Conservation (phyloP, 73 alveolate genomes). For the Urostyla sp. region DNA sequence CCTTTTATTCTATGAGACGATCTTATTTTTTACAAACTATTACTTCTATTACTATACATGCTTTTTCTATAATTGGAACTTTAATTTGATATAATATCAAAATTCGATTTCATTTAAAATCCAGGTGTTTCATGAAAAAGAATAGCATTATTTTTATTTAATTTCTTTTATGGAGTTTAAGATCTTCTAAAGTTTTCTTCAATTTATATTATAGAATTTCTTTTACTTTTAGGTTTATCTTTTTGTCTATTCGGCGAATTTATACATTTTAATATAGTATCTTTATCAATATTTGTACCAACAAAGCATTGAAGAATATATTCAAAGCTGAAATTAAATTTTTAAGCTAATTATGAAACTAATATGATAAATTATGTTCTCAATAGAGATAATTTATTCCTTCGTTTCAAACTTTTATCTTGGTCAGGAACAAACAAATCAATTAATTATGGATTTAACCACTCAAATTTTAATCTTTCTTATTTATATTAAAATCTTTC, state of each 20-base stretch:
- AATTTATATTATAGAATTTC: neutral
- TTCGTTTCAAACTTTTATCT: neutral
- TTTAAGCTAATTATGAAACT: conserved; percentile 34
- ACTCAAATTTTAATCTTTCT: conserved; percentile 26
- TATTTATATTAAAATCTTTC: neutral
- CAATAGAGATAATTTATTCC: conserved; percentile 8
- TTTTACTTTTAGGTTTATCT: neutral
- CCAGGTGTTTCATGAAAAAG: neutral
- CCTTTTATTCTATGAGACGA: neutral
- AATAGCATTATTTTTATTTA: neutral
- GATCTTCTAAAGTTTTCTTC: neutral
- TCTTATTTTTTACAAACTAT: neutral
- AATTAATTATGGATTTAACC: neutral
- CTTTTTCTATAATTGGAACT: neutral
- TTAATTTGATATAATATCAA: neutral
- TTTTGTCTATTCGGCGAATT: neutral
- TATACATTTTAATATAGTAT: neutral
- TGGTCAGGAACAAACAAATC: neutral
- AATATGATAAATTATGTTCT: conserved; percentile 7
- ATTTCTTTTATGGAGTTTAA: neutral
- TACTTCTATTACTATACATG: no score
- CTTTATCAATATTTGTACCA: neutral
- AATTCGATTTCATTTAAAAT: neutral
- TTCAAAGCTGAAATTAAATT: conserved; percentile 1
- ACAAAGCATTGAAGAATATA: conserved; percentile 11